phyloP scores from a whole-genome alignment of 2,329 filamentous ascomycete species.

The Cylindrodendrum hubeiense region DNA sequence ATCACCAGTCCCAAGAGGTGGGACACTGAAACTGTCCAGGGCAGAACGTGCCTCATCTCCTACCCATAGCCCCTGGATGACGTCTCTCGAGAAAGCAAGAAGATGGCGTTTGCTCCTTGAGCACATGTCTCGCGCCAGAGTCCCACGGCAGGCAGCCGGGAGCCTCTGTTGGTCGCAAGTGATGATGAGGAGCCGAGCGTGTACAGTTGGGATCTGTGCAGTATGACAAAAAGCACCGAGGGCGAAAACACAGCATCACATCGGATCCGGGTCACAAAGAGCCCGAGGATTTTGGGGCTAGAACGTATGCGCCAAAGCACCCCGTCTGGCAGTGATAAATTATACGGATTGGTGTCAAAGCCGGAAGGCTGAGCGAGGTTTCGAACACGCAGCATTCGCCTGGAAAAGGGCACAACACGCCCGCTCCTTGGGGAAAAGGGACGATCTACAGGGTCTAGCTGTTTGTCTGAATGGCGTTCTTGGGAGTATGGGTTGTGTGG shows the following conservation, averaged over 20 bases:
- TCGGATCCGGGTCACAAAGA: background rate
- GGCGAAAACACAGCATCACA: constrained; percentile 2
- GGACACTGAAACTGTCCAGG: background rate
- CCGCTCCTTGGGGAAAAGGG: background rate
- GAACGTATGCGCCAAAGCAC: background rate
- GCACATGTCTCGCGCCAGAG: constrained; percentile 19
- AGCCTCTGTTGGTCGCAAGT: constrained; percentile 23
- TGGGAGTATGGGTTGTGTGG: background rate
- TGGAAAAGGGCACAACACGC: background rate
- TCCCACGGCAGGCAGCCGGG: constrained; percentile 35
- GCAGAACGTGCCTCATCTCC: background rate
- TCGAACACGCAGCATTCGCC: background rate
- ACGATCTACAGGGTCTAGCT: background rate
- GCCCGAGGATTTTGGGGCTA: background rate
- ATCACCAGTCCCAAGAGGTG: background rate
- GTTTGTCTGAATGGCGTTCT: background rate
- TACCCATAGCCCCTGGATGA: background rate
- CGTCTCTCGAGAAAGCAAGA: constrained; percentile 1
- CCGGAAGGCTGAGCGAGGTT: background rate
- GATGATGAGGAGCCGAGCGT: constrained; percentile 10
- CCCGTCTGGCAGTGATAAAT: background rate
- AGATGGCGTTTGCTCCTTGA: constrained; percentile 8
- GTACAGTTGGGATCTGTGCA: constrained; percentile 4
- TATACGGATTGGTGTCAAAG: background rate
- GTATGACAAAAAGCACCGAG: constrained; percentile 15